Evolutionary conservation across 2,329 filamentous ascomycete genomes (phyloP).

Genomic region (Talaromyces sp.): DNA sequence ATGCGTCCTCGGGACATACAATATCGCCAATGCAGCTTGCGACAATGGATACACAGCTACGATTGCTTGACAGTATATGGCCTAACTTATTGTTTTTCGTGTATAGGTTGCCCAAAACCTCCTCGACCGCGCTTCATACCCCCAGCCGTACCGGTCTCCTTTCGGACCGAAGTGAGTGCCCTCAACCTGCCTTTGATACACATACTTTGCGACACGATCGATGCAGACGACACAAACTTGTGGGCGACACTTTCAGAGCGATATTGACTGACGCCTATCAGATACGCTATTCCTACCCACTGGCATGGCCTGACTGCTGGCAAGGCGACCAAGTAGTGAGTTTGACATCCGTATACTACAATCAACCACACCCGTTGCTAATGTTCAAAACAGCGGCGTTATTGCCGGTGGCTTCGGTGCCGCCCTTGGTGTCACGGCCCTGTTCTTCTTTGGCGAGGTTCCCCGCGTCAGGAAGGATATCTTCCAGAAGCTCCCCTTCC

Average conservation of each 20-base stretch:
- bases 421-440: constrained; percentile 51
- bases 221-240: neutral
- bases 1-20: neutral
- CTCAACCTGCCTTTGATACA: neutral
- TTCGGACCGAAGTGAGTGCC: constrained; percentile 11
- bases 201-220: neutral
- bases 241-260: neutral
- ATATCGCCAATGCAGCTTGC: neutral
- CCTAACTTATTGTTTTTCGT: neutral
- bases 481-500: constrained; percentile 53
- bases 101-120: constrained; percentile 3
- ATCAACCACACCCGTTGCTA: constrained; percentile 4
- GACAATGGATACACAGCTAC: neutral
- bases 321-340: constrained; percentile 21
- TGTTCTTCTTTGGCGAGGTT: constrained; percentile 61
- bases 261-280: constrained; percentile 17
- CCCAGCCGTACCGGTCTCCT: constrained; percentile 8
- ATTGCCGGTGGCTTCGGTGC: constrained; percentile 53
- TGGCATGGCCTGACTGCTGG: constrained; percentile 45
- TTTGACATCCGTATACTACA: neutral
- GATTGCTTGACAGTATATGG: neutral
- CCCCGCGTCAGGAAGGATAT: constrained; percentile 58
- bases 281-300: constrained; percentile 45
- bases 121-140: constrained; percentile 8
- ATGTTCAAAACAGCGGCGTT: constrained; percentile 28